Evolutionary conservation across 345 rosid genomes (phyloP).

Genomic region (Durio zibethinus): DNA sequence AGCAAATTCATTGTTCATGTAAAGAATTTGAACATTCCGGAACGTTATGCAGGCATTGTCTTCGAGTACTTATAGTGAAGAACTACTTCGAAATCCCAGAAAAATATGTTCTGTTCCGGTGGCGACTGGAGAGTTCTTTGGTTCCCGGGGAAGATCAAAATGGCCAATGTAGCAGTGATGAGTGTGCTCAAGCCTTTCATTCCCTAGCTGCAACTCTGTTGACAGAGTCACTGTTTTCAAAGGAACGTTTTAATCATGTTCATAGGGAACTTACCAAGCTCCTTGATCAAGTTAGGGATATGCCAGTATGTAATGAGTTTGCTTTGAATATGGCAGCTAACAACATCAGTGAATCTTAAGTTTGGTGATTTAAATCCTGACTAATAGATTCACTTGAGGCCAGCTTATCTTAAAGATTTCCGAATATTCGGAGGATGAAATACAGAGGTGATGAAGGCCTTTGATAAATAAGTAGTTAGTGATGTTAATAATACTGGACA

Average conservation of each 20-base stretch:
- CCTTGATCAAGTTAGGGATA: conserved; percentile 54
- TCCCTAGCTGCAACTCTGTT: conserved; percentile 61
- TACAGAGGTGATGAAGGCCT: background rate
- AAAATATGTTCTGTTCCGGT: conserved; percentile 65
- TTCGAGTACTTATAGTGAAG: conserved; percentile 63
- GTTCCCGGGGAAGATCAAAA: conserved; percentile 40
- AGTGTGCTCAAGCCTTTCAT: conserved; percentile 59
- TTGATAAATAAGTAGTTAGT: conserved; percentile 1
- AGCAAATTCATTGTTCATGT: conserved; percentile 83
- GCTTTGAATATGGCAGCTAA: conserved; percentile 39
- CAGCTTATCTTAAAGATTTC: background rate
- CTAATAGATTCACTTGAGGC: conserved; percentile 6
- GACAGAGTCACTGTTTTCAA: conserved; percentile 61
- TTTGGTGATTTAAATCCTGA: background rate
- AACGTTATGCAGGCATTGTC: conserved; percentile 74
- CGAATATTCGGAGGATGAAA: conserved; percentile 1
- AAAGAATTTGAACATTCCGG: conserved; percentile 89
- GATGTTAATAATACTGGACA: no score
- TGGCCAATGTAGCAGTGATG: conserved; percentile 44
- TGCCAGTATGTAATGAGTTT: conserved; percentile 37
- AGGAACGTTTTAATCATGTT: conserved; percentile 53
- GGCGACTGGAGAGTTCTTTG: conserved; percentile 60
- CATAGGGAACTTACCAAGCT: conserved; percentile 58
- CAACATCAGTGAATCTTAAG: conserved; percentile 37
- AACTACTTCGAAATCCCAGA: conserved; percentile 84